Base-by-base conservation (phyloP, 73 alveolate species). In the Diophrys sp. region DNA sequence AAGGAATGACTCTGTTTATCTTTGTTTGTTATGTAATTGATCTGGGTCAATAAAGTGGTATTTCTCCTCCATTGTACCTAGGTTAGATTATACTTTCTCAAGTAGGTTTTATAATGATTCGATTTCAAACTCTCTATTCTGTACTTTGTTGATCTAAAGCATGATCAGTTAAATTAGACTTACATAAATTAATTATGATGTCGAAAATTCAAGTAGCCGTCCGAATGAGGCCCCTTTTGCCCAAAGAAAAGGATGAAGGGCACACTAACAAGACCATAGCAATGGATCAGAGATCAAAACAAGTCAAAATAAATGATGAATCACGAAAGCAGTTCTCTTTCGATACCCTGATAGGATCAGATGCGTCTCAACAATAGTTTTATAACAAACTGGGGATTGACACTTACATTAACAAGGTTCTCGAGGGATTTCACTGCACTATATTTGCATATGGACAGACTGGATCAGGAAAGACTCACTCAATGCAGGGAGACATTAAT, bases 391-490 rank as follows among this genome's bases (percentile, higher is more conserved):
- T 44, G 62, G 62, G 62, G 18, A 44, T 44, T 11, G 62, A 44
- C 18, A 11, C 5, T 5, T 11, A 11, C n/a, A 44, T 44, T 11
- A 5, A 44, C n/a, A 44, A 44, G 18, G 62, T 44, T 18, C 18
- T 44, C 5, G 62, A 44, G 18, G 91, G 91, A n/a, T 83, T 57
- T 54, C 91, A 83, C 68, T 80, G 86, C 14, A 83, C 91, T 11
- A 54, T 83, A 28, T 83, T 83, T 54, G 85, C 86, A 31, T 83
- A 83, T 75, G 91, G 91, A 14, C 53, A 83, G 72, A 83, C 91
- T 1, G 91, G 91, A 14, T 83, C 91, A 34, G 91, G 91, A 24
- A 83, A 83, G 79, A 83, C 91, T 11, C 75, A 14, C 77, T 74
- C 91, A 1, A 83, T 83, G 91, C 86, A 83, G 24, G 91, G 91